A percentile compares a stretch with the other conserved stretches of the same genome.
Evolutionary conservation across 2,329 filamentous ascomycete genomes (phyloP).

Genomic region (Xylariaceae sp.): DNA sequence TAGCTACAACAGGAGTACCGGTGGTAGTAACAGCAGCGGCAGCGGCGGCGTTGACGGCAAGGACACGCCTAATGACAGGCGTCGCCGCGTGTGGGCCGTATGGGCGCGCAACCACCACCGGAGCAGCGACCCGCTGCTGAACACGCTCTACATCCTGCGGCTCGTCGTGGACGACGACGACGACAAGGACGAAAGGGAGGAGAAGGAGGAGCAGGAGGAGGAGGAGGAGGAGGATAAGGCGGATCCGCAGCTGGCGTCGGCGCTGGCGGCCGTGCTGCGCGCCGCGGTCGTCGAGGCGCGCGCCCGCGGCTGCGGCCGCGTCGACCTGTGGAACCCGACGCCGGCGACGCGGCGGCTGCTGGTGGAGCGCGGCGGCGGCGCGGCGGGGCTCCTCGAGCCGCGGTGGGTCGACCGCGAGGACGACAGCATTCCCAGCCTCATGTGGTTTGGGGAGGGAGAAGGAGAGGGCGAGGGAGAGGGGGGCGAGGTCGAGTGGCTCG

Average conservation of each 20-base stretch:
- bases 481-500: conserved; percentile 60
- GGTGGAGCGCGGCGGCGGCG: conserved; percentile 29
- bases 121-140: conserved; percentile 37
- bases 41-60: conserved; percentile 1
- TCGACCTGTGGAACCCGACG: conserved; percentile 80
- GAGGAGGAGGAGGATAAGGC: conserved; percentile 7
- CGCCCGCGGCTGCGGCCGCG: conserved; percentile 60
- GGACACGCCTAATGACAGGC: conserved; percentile 15
- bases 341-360: conserved; percentile 42
- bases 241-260: conserved; percentile 31
- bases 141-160: conserved; percentile 62
- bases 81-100: conserved; percentile 61
- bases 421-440: conserved; percentile 63
- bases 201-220: conserved; percentile 27
- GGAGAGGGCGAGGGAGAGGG: conserved; percentile 41
- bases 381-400: conserved; percentile 31
- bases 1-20: too few relatives aligned
- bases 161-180: conserved; percentile 62
- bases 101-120: conserved; percentile 57
- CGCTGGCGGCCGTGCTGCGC: conserved; percentile 55
- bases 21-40: conserved; percentile 12
- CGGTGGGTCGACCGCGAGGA: conserved; percentile 48
- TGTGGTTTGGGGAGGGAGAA: conserved; percentile 55
- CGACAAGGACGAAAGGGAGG: too few relatives aligned
- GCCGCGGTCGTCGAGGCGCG: conserved; percentile 64